A percentile compares a stretch with the other conserved stretches of the same genome.
These are phyloP conservation scores for Wickerhamomyces bovis DNA, from an alignment of 805 yeast species.

Conservation along the genomic window DNA sequence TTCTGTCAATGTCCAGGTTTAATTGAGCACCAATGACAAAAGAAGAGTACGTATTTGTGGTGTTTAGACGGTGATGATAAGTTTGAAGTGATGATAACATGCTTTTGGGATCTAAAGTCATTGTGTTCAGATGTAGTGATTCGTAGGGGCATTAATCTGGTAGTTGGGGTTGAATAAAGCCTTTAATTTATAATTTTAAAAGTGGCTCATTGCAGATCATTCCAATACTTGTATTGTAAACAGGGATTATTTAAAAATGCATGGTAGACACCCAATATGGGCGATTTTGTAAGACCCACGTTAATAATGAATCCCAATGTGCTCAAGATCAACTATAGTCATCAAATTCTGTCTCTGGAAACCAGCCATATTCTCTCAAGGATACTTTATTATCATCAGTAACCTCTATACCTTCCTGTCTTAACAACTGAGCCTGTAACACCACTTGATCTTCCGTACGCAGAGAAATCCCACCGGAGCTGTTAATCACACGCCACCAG, in stretches of 20 bases:
- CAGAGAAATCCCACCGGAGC: conserved; percentile 58
- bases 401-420: conserved; percentile 44
- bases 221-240: too few relatives aligned
- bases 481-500: conserved; percentile 75
- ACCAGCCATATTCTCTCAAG: conserved; percentile 58
- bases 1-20: not conserved
- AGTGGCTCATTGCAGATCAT: not conserved
- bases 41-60: not conserved
- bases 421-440: conserved; percentile 40
- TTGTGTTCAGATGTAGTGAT: too few relatives aligned
- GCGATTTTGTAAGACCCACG: too few relatives aligned
- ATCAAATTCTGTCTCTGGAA: conserved; percentile 39
- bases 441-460: conserved; percentile 38
- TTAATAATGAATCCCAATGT: too few relatives aligned
- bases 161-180: not conserved
- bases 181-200: too few relatives aligned
- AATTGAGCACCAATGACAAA: not conserved
- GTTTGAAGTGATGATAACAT: not conserved
- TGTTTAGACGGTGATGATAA: not conserved
- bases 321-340: conserved; percentile 9
- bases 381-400: conserved; percentile 27
- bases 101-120: not conserved
- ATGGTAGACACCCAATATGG: too few relatives aligned
- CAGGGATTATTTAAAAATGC: too few relatives aligned
- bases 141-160: too few relatives aligned